A percentile compares a stretch with the other conserved stretches of the same genome.
Conservation (phyloP, 208 protist species). For the Leishmania tarentolae region DNA sequence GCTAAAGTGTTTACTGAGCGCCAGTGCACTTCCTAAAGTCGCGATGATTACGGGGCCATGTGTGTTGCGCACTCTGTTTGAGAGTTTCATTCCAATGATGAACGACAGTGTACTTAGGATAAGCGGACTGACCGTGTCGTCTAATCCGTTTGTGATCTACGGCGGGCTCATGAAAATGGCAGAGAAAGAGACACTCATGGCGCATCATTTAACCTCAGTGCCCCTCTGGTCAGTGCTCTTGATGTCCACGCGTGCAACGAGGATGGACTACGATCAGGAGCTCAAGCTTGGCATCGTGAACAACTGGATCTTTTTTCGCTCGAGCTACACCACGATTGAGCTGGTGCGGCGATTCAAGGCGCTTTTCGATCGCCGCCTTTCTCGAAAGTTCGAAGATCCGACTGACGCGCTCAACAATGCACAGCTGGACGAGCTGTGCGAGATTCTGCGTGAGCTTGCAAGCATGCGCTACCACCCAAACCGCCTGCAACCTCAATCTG, state of each 20-base stretch:
- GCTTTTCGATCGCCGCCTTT: conserved; percentile 54
- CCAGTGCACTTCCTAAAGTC: conserved; percentile 69
- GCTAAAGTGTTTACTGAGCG: conserved; percentile 66
- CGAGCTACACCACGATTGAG: conserved; percentile 50
- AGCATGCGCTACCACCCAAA: conserved; percentile 54
- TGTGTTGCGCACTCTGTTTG: conserved; percentile 57
- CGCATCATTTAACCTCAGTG: conserved; percentile 51
- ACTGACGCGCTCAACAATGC: conserved; percentile 61
- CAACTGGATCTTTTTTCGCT: conserved; percentile 81
- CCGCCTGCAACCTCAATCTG: conserved; percentile 12
- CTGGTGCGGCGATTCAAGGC: conserved; percentile 63
- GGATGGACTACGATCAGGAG: conserved; percentile 55
- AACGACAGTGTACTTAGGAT: conserved; percentile 54
- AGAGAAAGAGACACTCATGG: conserved; percentile 36
- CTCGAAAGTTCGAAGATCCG: conserved; percentile 61
- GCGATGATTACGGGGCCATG: conserved; percentile 50
- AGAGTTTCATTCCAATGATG: conserved; percentile 36
- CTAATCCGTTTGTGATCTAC: conserved; percentile 79
- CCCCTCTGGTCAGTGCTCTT: conserved; percentile 79
- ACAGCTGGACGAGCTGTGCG: conserved; percentile 56
- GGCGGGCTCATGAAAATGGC: conserved; percentile 42
- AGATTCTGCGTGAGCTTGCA: conserved; percentile 65
- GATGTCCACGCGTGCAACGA: conserved; percentile 49
- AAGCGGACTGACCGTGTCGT: conserved; percentile 18
- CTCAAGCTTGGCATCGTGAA: conserved; percentile 65